phyloP scores from a whole-genome alignment of 768 basidiomycete genomes.

The Cystobasidium ongulense region DNA sequence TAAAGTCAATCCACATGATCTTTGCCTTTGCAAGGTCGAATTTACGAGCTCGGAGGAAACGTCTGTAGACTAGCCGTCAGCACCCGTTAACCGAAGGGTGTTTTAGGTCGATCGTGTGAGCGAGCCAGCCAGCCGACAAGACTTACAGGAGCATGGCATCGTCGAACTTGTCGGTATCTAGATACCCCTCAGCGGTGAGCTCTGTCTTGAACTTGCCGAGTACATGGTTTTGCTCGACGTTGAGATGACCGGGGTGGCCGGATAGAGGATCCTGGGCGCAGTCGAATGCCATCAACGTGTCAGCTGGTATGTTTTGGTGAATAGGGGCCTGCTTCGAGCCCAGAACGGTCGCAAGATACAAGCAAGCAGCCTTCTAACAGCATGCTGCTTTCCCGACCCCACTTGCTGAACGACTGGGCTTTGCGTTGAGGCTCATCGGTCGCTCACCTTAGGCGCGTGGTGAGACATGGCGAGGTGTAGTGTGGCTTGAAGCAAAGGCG shows the following conservation, averaged over 20 bases:
- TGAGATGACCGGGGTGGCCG: constrained; percentile 41
- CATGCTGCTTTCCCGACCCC: no score
- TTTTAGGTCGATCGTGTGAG: not conserved
- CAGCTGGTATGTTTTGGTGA: no score
- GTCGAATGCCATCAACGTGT: not conserved
- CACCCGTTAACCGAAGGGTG: no score
- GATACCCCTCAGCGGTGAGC: constrained; percentile 56
- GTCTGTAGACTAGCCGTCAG: constrained; percentile 46
- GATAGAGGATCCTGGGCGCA: constrained; percentile 14
- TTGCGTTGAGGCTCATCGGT: not conserved
- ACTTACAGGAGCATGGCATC: constrained; percentile 44
- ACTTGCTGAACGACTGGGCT: no score
- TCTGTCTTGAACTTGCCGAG: constrained; percentile 56
- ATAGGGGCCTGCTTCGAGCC: no score
- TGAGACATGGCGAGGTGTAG: not conserved
- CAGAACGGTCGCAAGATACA: not conserved
- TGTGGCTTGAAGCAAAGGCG: no score
- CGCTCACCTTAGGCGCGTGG: not conserved
- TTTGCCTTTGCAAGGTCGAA: constrained; percentile 78
- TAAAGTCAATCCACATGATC: constrained; percentile 68
- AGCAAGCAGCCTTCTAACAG: no score
- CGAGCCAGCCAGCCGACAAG: not conserved
- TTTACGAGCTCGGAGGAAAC: constrained; percentile 85
- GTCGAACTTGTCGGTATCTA: constrained; percentile 45
- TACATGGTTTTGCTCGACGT: constrained; percentile 33